phyloP scores from a whole-genome alignment of 83 land plant genomes.

The Thuja plicata region DNA sequence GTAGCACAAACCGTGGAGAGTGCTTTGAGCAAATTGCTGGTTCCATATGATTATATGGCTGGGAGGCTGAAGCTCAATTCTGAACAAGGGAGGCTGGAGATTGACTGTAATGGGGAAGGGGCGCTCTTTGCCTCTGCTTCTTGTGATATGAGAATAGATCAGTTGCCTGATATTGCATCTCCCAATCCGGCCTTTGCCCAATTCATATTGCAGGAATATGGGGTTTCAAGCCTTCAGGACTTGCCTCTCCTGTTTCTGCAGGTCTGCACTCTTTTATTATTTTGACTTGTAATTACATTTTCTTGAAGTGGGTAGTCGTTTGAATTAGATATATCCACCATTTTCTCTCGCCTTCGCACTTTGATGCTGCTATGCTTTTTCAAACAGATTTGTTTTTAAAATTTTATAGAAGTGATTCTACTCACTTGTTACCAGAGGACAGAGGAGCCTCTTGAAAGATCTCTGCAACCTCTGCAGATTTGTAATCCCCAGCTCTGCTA shows the following conservation, averaged over 20 bases:
- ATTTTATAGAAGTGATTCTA: too few relatives aligned
- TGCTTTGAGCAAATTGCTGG: constrained; percentile 11
- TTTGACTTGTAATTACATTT: too few relatives aligned
- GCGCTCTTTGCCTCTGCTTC: constrained; percentile 33
- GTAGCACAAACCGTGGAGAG: neutral
- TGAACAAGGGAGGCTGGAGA: constrained; percentile 34
- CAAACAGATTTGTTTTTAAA: too few relatives aligned
- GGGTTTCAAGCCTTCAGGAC: neutral
- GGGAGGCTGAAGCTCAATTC: constrained; percentile 31
- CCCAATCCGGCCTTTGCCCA: constrained; percentile 25
- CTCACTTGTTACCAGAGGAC: too few relatives aligned
- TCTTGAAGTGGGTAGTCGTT: too few relatives aligned
- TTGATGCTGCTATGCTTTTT: too few relatives aligned
- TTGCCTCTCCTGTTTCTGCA: neutral
- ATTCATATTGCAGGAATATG: neutral
- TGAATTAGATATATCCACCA: too few relatives aligned
- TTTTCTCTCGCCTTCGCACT: too few relatives aligned
- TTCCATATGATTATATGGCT: constrained; percentile 49
- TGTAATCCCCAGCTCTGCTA: too few relatives aligned
- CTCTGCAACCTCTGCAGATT: too few relatives aligned
- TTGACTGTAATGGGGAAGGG: constrained; percentile 45
- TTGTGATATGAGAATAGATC: constrained; percentile 17
- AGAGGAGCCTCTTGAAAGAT: too few relatives aligned
- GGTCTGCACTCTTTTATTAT: neutral
- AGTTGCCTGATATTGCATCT: constrained; percentile 23